Base-by-base conservation (phyloP, 495 filamentous ascomycete genomes). In the Lasiosphaeris hirsuta region DNA sequence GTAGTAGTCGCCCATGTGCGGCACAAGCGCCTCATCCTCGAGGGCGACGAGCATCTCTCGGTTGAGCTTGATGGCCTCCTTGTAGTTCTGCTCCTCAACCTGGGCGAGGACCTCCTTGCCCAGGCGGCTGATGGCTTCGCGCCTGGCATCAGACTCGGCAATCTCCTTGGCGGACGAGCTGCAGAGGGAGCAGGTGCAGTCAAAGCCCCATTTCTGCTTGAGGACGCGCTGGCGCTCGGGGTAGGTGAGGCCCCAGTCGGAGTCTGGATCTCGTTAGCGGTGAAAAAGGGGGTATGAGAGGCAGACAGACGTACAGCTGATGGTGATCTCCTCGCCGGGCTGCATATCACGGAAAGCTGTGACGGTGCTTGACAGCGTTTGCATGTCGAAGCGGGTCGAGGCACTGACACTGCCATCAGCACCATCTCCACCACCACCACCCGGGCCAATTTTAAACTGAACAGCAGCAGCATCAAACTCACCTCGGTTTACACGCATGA, bases 401-500 rank as follows among this genome's bases (percentile, higher is more conserved):
- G 66, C 67, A 38, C 71, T 74, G 38, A 9, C 7, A 13, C 18
- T 42, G 36, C 49, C 30, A 52, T 17, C 18, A 14, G 10, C 19
- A n/a, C n/a, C n/a, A n/a, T n/a, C n/a, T n/a, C n/a, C n/a, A n/a
- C n/a, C n/a, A n/a, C n/a, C n/a, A n/a, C 13, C 15, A 17, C 23
- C 36, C 47, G 18, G 3, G 13, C 14, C 15, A 17, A 30, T 30
- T 5, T n/a, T n/a, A n/a, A n/a, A n/a, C n/a, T n/a, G n/a, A n/a
- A n/a, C n/a, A n/a, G n/a, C n/a, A n/a, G 23, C 23, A 30, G 23
- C 23, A 30, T 30, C 23, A 44, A 17, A 53, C 66, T 43, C 48
- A 74, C 71, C 63, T 69, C 41, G 71, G 71, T 15, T 66, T 69
- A 39, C 71, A 74, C 0, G 69, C 69, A 45, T 74, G 71, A 30